phyloP scores from a whole-genome alignment of 2,329 filamentous ascomycete species.

The Aspergillus sp. region DNA sequence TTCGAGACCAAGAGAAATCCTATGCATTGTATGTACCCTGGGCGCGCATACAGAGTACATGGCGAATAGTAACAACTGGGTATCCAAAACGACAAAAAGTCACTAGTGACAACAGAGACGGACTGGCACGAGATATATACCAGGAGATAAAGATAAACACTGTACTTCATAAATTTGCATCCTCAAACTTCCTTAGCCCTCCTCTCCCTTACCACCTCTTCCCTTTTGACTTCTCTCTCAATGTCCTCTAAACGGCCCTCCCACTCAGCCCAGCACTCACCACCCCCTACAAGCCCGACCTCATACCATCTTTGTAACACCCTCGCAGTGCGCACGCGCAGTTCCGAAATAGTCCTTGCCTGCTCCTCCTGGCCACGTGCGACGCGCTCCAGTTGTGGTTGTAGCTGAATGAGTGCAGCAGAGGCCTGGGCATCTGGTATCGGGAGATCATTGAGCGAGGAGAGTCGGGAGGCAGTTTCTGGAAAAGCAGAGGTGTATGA shows the following conservation, averaged over 20 bases:
- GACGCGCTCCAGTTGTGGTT: conserved; percentile 34
- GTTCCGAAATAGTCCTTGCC: conserved; percentile 31
- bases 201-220: conserved; percentile 50
- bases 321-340: conserved; percentile 37
- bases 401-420: conserved; percentile 34
- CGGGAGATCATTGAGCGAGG: conserved; percentile 41
- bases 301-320: conserved; percentile 66
- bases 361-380: conserved; percentile 31
- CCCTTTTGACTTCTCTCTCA: conserved; percentile 58
- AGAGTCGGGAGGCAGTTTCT: conserved; percentile 40
- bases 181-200: conserved; percentile 40
- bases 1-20: too few relatives aligned
- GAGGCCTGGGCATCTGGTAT: conserved; percentile 37
- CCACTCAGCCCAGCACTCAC: conserved; percentile 61
- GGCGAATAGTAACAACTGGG: too few relatives aligned
- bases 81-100: too few relatives aligned
- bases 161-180: too few relatives aligned
- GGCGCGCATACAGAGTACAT: too few relatives aligned
- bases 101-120: too few relatives aligned
- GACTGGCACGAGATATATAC: too few relatives aligned
- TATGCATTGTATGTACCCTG: too few relatives aligned
- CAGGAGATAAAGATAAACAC: too few relatives aligned
- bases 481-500: conserved; percentile 40
- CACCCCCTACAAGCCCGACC: conserved; percentile 58
- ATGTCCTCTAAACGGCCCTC: conserved; percentile 59